Percentiles rank a stretch among this genome's conserved stretches.
phyloP scores from a whole-genome alignment of 371 early-diverging fungal genomes.

The Racocetra persica region DNA sequence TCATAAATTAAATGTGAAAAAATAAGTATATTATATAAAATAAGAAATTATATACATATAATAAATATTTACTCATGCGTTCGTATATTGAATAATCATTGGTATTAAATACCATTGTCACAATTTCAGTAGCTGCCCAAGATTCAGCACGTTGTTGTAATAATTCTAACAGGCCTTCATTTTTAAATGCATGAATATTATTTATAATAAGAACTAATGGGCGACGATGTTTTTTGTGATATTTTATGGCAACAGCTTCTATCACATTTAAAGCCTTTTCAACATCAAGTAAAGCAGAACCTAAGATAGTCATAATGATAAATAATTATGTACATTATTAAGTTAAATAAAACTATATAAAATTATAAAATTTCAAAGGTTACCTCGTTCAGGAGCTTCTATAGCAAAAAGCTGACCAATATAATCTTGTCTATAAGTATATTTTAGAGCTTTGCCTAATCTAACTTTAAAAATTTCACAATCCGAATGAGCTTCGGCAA shows the following conservation, averaged over 20 bases:
- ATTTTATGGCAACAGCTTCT: conserved; percentile 33
- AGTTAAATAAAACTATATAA: too few relatives aligned
- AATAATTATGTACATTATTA: too few relatives aligned
- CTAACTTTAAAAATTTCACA: conserved; percentile 40
- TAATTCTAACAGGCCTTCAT: conserved; percentile 35
- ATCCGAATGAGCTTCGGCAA: conserved; percentile 42
- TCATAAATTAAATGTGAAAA: not conserved
- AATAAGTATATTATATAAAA: not conserved
- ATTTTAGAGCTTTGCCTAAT: conserved; percentile 35
- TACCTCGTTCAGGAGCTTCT: conserved; percentile 43
- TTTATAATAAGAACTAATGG: conserved; percentile 38
- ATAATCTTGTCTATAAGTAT: conserved; percentile 43
- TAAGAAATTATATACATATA: not conserved
- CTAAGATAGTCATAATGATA: too few relatives aligned
- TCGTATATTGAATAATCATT: conserved; percentile 41
- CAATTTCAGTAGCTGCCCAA: conserved; percentile 40
- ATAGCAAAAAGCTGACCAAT: conserved; percentile 41
- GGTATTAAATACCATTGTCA: conserved; percentile 36
- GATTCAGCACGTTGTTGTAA: conserved; percentile 42
- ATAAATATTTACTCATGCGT: conserved; percentile 25
- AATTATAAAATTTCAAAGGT: not conserved
- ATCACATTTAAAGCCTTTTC: conserved; percentile 41
- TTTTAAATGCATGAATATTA: conserved; percentile 41
- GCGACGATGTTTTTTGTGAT: not conserved
- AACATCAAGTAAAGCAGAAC: conserved; percentile 40